Percentiles rank a stretch among this genome's conserved stretches.
Evolutionary conservation across 345 rosid species (phyloP).

Genomic region (Kandelia obovata): DNA sequence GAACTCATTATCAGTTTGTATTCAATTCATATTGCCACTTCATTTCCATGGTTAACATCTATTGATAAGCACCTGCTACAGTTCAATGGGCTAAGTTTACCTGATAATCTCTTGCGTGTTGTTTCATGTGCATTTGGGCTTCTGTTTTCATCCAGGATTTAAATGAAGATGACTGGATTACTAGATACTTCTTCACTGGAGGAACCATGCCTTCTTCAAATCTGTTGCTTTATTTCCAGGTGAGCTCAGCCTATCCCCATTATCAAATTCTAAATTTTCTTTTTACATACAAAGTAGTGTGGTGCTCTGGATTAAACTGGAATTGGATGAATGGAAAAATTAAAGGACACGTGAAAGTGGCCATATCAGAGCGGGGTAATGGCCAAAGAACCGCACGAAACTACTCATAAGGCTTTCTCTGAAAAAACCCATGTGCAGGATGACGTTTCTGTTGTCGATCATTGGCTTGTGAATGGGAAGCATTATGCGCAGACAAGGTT

Average conservation of each 20-base stretch:
- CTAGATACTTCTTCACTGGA: slow-evolving; percentile 79
- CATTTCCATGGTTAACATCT: neutral
- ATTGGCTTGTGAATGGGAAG: slow-evolving; percentile 82
- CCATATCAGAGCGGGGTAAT: too few relatives aligned
- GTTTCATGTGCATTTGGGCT: neutral
- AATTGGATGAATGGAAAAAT: neutral
- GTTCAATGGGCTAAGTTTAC: too few relatives aligned
- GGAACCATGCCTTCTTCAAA: slow-evolving; percentile 90
- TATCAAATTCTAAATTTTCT: neutral
- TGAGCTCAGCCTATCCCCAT: slow-evolving; percentile 6
- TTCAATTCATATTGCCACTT: neutral
- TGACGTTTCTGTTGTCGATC: slow-evolving; percentile 60
- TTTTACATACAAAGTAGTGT: neutral
- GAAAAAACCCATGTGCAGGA: slow-evolving; percentile 39
- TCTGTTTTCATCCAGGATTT: slow-evolving; percentile 40
- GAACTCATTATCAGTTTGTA: neutral
- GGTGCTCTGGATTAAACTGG: neutral
- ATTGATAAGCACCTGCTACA: neutral
- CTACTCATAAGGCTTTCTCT: neutral
- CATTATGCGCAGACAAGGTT: slow-evolving; percentile 84
- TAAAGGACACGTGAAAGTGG: neutral
- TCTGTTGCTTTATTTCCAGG: slow-evolving; percentile 90
- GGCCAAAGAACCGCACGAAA: neutral
- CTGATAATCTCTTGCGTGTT: neutral
- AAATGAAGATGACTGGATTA: slow-evolving; percentile 91